Evolutionary conservation across 345 rosid species (phyloP).

Genomic region (Eucalyptus erythrocorys): DNA sequence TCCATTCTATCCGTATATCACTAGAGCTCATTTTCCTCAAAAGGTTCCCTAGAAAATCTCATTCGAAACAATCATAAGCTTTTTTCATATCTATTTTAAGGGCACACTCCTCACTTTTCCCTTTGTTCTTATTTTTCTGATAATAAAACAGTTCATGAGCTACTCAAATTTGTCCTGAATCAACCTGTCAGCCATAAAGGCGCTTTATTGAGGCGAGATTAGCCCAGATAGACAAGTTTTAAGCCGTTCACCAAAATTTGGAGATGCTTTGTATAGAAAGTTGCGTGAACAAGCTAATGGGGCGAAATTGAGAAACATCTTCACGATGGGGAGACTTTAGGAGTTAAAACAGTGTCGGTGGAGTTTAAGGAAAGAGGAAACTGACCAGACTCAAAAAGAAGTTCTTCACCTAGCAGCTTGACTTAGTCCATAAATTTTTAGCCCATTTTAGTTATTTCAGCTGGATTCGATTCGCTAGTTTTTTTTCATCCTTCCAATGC

Average conservation of each 20-base stretch:
- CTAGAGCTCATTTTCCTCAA: not conserved
- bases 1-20: not conserved
- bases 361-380: not conserved
- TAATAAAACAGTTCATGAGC: not conserved
- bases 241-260: no score
- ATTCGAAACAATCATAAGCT: not conserved
- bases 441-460: no score
- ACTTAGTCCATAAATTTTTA: no score
- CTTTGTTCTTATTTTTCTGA: not conserved
- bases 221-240: not conserved
- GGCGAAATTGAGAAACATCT: no score
- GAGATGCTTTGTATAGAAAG: no score
- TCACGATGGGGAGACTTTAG: no score
- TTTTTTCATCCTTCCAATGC: no score
- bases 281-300: no score
- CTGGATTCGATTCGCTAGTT: no score
- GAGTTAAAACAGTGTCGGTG: not conserved
- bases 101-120: not conserved
- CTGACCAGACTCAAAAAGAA: not conserved
- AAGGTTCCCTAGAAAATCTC: not conserved
- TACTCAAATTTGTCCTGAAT: not conserved
- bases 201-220: not conserved
- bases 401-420: fast-evolving
- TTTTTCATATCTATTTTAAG: not conserved
- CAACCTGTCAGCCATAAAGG: not conserved